Conservation (phyloP, 208 protist species). For the Trypanosoma congolense region DNA sequence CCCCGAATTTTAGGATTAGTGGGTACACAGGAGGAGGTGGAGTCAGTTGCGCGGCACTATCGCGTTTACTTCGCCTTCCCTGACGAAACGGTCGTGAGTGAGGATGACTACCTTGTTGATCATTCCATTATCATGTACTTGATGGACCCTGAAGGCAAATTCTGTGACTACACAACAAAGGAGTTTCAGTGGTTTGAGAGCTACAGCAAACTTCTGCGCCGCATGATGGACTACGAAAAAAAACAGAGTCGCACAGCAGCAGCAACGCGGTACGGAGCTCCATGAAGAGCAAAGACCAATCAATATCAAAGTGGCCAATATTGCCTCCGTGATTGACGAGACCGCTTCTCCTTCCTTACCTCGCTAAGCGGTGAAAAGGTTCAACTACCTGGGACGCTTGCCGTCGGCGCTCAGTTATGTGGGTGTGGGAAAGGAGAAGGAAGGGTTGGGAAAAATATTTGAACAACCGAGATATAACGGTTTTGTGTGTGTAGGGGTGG, state of each 20-base stretch:
- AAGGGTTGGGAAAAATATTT: too few species aligned
- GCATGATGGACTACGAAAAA: conserved; percentile 79
- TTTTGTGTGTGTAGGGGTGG: too few species aligned
- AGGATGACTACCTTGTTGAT: conserved; percentile 94
- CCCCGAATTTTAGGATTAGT: conserved; percentile 88
- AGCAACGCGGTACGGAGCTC: conserved; percentile 20
- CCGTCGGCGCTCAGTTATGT: not conserved
- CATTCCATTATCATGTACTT: conserved; percentile 95
- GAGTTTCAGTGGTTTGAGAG: conserved; percentile 84
- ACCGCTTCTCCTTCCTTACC: too few species aligned
- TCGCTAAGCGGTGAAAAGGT: not conserved
- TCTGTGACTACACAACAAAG: conserved; percentile 88
- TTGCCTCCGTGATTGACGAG: conserved; percentile 11
- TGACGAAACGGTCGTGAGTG: conserved; percentile 64
- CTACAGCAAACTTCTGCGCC: conserved; percentile 70
- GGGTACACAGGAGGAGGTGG: conserved; percentile 80
- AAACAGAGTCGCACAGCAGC: conserved; percentile 31
- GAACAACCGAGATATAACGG: too few species aligned
- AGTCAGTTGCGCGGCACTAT: conserved; percentile 75
- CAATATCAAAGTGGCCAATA: conserved; percentile 52
- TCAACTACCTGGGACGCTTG: not conserved
- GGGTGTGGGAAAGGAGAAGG: not conserved
- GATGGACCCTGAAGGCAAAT: conserved; percentile 85
- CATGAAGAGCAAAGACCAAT: conserved; percentile 29
- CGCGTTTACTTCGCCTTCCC: conserved; percentile 90